Evolutionary conservation across 768 basidiomycete species (phyloP).

Genomic region (Wakefieldia striispora): DNA sequence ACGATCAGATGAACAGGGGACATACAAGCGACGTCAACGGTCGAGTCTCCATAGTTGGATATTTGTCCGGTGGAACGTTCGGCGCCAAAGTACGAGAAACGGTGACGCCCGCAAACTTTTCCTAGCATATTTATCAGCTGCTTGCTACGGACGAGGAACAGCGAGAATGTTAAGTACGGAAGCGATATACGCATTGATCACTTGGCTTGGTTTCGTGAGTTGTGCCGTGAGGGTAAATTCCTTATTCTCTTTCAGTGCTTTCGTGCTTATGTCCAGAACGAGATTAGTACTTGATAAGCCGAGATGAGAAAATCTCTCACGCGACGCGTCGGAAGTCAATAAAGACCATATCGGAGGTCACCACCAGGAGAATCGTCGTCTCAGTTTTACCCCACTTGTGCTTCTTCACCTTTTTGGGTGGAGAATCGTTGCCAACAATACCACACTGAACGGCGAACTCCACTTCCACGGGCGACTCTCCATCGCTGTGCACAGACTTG

Average conservation of each 20-base stretch:
- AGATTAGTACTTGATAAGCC: conserved; percentile 2
- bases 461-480: conserved; percentile 53
- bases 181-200: conserved; percentile 54
- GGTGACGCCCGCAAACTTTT: conserved; percentile 68
- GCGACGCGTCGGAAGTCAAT: conserved; percentile 79
- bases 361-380: conserved; percentile 69
- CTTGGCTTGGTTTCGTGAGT: conserved; percentile 76
- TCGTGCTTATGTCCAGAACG: conserved; percentile 50
- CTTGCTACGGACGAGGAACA: conserved; percentile 9
- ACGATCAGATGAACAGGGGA: background rate
- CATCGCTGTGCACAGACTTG: conserved; percentile 39
- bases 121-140: conserved; percentile 42
- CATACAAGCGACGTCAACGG: conserved; percentile 60
- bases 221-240: conserved; percentile 57
- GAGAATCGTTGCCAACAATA: conserved; percentile 34
- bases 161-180: conserved; percentile 44
- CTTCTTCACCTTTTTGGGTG: conserved; percentile 43
- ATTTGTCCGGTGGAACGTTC: conserved; percentile 48
- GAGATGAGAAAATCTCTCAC: conserved; percentile 40
- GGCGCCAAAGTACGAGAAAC: conserved; percentile 57
- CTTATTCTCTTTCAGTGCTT: conserved; percentile 56
- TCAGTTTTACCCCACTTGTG: conserved; percentile 44
- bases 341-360: conserved; percentile 72
- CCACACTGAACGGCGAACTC: conserved; percentile 59
- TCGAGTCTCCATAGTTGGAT: conserved; percentile 69